Evolutionary conservation across 2,329 filamentous ascomycete genomes (phyloP), one percentile per base, ranked within the genome.

Genomic region (Ophiocordyceps camponoti-floridani): DNA sequence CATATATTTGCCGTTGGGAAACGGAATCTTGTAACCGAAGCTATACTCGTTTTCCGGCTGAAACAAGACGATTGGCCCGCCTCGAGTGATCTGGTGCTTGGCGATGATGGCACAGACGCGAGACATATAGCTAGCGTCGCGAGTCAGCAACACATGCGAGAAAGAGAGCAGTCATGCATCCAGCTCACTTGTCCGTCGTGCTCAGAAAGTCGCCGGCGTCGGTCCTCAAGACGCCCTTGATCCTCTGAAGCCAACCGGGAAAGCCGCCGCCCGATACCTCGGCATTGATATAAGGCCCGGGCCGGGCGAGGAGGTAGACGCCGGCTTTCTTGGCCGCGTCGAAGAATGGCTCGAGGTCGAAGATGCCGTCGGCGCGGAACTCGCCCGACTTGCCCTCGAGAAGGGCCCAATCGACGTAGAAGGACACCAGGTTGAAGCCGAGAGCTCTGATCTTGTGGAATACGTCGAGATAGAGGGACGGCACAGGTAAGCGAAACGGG

Each of bases 31-130:
- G 4, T 63, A 60, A 1, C 66, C 67, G 16, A 64, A 60, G 1
- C 72, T 77, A 55, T 89, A 88, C 57, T 91, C 85, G 49, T 91
- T 93, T 57, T 93, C 85, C 0, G 82, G 79, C 57, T 93, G 85
- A 40, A 82, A 71, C 1, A 89, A 63, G 47, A 93, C 84, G 8
- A 93, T 70, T 0, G 84, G 84, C 0, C 85, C 85, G 0, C 82
- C 84, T 44, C 88, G 84, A 1, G 83, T 89, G 53, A 93, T 88
- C 53, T 91, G 84, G 0, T 75, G 77, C 45, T 77, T 74, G 4
- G 84, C 81, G 50, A 93, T 79, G 9, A 79, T 75, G 12, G 68
- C 67, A 26, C 72, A 73, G 43, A 88, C 70, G 9, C 75, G 67
- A 7, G 67, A 58, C 50, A 77, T 70, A 50, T 86, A 84, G 49